Evolutionary conservation across 768 basidiomycete species (phyloP).

Genomic region (Tulasnella sp.): DNA sequence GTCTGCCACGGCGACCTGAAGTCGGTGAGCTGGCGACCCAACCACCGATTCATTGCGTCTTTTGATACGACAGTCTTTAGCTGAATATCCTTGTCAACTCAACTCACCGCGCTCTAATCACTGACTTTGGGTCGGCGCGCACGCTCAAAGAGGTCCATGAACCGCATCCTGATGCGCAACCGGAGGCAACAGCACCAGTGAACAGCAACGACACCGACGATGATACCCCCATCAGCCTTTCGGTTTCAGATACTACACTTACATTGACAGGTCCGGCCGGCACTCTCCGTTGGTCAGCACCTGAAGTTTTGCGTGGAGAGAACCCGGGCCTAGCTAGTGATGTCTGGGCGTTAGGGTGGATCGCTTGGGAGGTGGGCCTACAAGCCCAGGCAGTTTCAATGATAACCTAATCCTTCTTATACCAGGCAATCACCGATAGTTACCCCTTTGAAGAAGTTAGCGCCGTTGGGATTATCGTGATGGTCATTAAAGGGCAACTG

Average conservation of each 20-base stretch:
- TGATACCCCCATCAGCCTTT: neutral
- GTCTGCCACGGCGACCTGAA: constrained; percentile 13
- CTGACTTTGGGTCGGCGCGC: neutral
- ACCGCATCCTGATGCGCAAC: neutral
- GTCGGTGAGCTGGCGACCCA: neutral
- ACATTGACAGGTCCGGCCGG: neutral
- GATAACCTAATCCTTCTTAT: neutral
- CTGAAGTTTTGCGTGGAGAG: neutral
- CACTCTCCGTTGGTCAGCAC: neutral
- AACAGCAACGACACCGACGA: neutral
- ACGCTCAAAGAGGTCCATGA: neutral
- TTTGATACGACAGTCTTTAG: neutral
- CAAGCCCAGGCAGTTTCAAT: no score
- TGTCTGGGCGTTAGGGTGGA: neutral
- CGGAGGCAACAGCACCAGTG: neutral
- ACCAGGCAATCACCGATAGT: neutral
- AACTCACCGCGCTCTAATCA: neutral
- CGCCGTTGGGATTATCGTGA: neutral
- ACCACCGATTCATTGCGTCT: neutral
- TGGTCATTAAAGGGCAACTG: neutral
- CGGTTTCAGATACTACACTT: neutral
- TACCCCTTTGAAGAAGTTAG: neutral
- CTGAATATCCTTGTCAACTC: neutral
- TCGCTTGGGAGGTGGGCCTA: neutral
- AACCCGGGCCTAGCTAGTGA: neutral